Conservation (phyloP, 164 flowering plant genomes). For the Hamamelis virginiana region DNA sequence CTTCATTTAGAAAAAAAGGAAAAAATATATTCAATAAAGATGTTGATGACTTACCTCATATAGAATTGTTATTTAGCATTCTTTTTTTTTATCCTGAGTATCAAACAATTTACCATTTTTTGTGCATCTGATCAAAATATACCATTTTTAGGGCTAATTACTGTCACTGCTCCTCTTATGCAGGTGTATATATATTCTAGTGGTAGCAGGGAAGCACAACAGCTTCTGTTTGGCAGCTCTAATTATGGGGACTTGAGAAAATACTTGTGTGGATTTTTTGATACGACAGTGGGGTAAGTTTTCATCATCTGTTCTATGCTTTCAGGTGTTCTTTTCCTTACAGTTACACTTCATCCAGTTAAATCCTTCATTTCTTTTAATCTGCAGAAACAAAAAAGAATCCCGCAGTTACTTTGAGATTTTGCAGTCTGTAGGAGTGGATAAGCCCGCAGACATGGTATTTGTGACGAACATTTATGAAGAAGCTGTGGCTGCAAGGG, state of each 20-base stretch:
- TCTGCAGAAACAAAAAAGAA: slow-evolving; percentile 75
- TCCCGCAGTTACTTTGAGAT: slow-evolving; percentile 75
- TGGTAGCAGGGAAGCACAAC: slow-evolving; percentile 8
- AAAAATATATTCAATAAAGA: too few species aligned
- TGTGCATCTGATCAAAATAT: too few species aligned
- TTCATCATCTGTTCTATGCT: neutral
- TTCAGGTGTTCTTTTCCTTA: neutral
- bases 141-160: neutral
- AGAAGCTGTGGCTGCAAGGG: slow-evolving; percentile 91
- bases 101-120: too few species aligned
- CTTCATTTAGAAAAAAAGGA: too few species aligned
- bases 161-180: neutral
- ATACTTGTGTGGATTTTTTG: slow-evolving; percentile 11
- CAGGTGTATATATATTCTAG: slow-evolving; percentile 10
- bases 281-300: slow-evolving; percentile 5
- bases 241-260: slow-evolving; percentile 9
- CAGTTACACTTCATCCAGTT: too few species aligned
- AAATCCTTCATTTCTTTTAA: neutral
- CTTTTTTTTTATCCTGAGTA: too few species aligned
- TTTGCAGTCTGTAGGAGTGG: slow-evolving; percentile 71
- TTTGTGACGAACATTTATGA: slow-evolving; percentile 85
- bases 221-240: neutral
- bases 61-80: too few species aligned
- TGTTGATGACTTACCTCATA: too few species aligned
- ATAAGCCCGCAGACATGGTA: slow-evolving; percentile 73